A percentile compares a stretch with the other conserved stretches of the same genome.
phyloP scores from a whole-genome alignment of 129 eudicot genomes.

The Escallonia herrerae region DNA sequence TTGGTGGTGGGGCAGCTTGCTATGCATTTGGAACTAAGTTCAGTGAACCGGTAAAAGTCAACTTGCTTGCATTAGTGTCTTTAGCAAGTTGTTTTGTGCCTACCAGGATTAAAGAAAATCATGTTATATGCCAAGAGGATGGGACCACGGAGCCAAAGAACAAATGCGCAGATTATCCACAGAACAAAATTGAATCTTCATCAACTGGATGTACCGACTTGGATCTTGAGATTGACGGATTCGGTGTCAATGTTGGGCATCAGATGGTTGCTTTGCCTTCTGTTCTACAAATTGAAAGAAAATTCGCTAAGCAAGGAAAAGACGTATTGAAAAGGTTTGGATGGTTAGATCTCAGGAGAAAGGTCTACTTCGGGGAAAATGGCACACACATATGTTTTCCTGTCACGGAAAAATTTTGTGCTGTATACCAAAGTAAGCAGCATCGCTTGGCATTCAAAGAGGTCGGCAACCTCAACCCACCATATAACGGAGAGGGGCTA shows the following conservation, averaged over 20 bases:
- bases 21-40: conserved; percentile 99
- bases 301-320: conserved; percentile 68
- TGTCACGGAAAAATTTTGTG: conserved; percentile 50
- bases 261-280: conserved; percentile 32
- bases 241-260: conserved; percentile 15
- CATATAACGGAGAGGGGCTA: not conserved
- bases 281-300: conserved; percentile 55
- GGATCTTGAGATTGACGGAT: conserved; percentile 19
- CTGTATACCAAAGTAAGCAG: conserved; percentile 31
- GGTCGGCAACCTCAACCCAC: conserved; percentile 14
- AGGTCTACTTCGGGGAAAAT: conserved; percentile 59
- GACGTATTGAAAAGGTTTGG: conserved; percentile 74
- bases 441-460: conserved; percentile 11
- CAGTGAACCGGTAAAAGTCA: conserved; percentile 73
- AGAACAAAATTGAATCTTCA: conserved; percentile 13
- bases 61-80: conserved; percentile 48
- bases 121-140: conserved; percentile 1
- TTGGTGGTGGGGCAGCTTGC: conserved; percentile 97
- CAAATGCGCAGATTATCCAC: conserved; percentile 3
- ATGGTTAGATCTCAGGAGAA: conserved; percentile 88
- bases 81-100: conserved; percentile 14
- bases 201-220: conserved; percentile 19
- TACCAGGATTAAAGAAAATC: conserved; percentile 7
- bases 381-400: conserved; percentile 72
- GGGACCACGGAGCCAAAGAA: conserved; percentile 11